Conservation (phyloP, 768 basidiomycete genomes). For the Kwoniella sp. region DNA sequence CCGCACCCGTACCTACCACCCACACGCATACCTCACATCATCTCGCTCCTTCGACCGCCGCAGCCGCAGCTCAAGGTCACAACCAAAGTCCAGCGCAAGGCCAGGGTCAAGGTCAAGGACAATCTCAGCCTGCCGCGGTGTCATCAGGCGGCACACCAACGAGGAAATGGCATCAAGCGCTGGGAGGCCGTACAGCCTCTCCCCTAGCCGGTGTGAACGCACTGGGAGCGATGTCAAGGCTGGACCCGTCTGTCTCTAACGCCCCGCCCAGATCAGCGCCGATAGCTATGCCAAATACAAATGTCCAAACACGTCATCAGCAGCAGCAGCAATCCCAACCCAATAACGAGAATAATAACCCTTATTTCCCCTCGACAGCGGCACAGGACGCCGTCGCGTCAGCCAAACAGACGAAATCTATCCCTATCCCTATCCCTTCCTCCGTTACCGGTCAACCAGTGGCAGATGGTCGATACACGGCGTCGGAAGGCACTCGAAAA, state of each 20-base stretch:
- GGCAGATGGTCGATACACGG: background rate
- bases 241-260: slow-evolving; percentile 17
- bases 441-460: background rate
- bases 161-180: slow-evolving; percentile 39
- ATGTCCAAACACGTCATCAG: slow-evolving; percentile 6
- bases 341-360: slow-evolving; percentile 31
- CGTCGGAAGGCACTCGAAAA: background rate
- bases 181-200: slow-evolving; percentile 35
- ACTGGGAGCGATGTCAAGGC: slow-evolving; percentile 36
- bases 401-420: slow-evolving; percentile 18
- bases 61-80: background rate
- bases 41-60: slow-evolving; percentile 27
- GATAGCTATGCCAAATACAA: slow-evolving; percentile 21
- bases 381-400: slow-evolving; percentile 12
- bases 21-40: slow-evolving; percentile 39
- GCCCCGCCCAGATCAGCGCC: slow-evolving; percentile 18
- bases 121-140: background rate
- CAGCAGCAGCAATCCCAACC: background rate
- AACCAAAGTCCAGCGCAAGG: background rate
- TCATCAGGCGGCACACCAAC: slow-evolving; percentile 4
- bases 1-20: slow-evolving; percentile 39
- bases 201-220: slow-evolving; percentile 35
- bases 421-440: slow-evolving; percentile 27
- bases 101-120: background rate
- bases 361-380: slow-evolving; percentile 46